These are phyloP conservation scores for Porcisia hertigi DNA, from an alignment of 208 protist species.

Conservation along the genomic window DNA sequence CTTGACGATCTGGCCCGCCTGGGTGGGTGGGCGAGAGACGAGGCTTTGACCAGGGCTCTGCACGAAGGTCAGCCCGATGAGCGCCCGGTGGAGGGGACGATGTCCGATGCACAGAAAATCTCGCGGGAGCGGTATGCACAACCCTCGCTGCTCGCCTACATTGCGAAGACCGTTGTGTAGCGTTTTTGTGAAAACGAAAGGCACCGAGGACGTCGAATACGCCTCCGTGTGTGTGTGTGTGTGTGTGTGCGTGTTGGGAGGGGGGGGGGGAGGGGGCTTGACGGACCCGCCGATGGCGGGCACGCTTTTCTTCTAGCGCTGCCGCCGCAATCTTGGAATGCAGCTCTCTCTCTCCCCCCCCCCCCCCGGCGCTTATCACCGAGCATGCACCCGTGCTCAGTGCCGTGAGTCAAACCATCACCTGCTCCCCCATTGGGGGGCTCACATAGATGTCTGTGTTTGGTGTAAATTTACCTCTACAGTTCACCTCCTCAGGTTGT, in stretches of 20 bases:
- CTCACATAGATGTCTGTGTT: too few species aligned
- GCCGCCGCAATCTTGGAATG: not conserved
- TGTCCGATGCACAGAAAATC: slow-evolving; percentile 53
- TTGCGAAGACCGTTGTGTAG: not conserved
- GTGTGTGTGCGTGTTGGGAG: too few species aligned
- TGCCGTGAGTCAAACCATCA: not conserved
- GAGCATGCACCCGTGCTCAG: not conserved
- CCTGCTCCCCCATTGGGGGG: too few species aligned
- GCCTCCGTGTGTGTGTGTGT: not conserved
- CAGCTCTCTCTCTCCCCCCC: not conserved
- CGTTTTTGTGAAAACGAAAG: too few species aligned
- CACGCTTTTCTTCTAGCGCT: not conserved
- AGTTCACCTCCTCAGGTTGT: not conserved
- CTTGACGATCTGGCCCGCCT: slow-evolving; percentile 49
- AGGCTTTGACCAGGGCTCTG: slow-evolving; percentile 39
- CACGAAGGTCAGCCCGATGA: slow-evolving; percentile 62
- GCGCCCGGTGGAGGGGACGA: slow-evolving; percentile 26
- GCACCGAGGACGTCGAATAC: not conserved
- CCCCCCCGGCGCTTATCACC: not conserved
- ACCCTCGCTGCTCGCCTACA: slow-evolving; percentile 66
- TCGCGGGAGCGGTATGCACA: slow-evolving; percentile 57
- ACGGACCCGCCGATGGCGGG: not conserved
- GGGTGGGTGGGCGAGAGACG: slow-evolving; percentile 50
- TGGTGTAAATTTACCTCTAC: too few species aligned
- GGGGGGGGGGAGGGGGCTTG: too few species aligned